Conservation (phyloP, 495 filamentous ascomycete genomes). For the Neurospora sp. region DNA sequence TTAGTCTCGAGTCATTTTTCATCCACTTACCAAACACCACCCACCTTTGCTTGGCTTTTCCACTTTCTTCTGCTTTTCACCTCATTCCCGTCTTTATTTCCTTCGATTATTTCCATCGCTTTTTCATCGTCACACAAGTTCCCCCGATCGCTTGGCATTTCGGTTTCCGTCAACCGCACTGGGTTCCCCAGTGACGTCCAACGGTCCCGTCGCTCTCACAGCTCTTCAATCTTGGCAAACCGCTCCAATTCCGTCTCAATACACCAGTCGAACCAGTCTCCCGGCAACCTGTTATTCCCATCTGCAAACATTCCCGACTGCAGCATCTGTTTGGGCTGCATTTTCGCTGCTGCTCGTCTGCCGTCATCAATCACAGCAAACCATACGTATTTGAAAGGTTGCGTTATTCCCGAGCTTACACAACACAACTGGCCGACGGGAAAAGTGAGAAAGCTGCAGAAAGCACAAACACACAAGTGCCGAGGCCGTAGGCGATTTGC, state of each 20-base stretch:
- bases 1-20: background rate
- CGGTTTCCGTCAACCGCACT: background rate
- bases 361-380: background rate
- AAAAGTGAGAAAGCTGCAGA: background rate
- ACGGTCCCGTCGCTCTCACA: background rate
- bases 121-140: background rate
- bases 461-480: background rate
- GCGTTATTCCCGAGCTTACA: background rate
- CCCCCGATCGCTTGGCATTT: background rate
- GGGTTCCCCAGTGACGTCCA: background rate
- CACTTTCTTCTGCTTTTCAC: background rate
- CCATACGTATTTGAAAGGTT: background rate
- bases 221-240: background rate
- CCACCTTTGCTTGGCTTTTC: background rate
- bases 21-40: background rate
- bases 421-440: background rate
- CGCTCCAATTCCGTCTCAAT: background rate
- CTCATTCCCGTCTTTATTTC: conserved; percentile 4
- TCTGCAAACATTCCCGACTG: background rate
- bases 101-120: background rate
- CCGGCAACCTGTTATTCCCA: background rate
- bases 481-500: background rate
- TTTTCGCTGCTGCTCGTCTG: background rate
- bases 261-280: background rate
- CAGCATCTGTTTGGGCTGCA: background rate